These are phyloP conservation scores for Paragyromitra xinjiangensis DNA, from an alignment of 495 filamentous ascomycete genomes.

Conservation along the genomic window DNA sequence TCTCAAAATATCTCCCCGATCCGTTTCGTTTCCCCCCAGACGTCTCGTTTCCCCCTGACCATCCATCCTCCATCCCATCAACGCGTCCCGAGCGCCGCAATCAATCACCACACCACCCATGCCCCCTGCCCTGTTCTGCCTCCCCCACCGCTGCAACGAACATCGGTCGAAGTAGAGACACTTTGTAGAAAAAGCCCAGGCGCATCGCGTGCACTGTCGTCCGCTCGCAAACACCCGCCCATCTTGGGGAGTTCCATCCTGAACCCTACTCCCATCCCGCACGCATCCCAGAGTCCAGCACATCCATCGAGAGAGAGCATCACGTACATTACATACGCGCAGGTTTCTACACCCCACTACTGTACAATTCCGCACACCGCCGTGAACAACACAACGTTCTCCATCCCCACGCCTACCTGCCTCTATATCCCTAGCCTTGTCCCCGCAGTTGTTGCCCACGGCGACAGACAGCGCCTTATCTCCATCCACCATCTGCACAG, in stretches of 20 bases:
- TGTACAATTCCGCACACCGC: conserved; percentile 48
- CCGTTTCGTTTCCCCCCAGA: conserved; percentile 31
- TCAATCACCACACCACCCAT: conserved; percentile 32
- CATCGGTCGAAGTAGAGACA: conserved; percentile 43
- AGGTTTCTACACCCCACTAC: conserved; percentile 28
- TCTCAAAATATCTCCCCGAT: conserved; percentile 25
- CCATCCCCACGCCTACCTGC: not conserved
- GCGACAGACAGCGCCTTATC: conserved; percentile 32
- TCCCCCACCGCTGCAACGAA: conserved; percentile 32
- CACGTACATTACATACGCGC: conserved; percentile 44
- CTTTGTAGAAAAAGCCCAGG: conserved; percentile 32
- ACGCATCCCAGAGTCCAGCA: conserved; percentile 44
- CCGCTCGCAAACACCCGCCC: conserved; percentile 44
- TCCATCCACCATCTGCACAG: conserved; percentile 30
- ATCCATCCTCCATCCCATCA: conserved; percentile 30
- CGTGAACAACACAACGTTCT: conserved; percentile 35
- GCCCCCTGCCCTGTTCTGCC: not conserved
- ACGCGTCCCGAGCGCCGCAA: conserved; percentile 39
- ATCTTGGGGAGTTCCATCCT: conserved; percentile 48
- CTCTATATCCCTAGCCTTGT: not conserved
- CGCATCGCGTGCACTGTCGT: conserved; percentile 51
- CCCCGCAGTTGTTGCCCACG: conserved; percentile 35
- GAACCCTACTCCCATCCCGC: conserved; percentile 50
- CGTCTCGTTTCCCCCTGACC: conserved; percentile 25
- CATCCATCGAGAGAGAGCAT: conserved; percentile 29